These are phyloP conservation scores for Chlamydomonas eustigma DNA, from an alignment of 139 green algal genomes.

Conservation along the genomic window DNA sequence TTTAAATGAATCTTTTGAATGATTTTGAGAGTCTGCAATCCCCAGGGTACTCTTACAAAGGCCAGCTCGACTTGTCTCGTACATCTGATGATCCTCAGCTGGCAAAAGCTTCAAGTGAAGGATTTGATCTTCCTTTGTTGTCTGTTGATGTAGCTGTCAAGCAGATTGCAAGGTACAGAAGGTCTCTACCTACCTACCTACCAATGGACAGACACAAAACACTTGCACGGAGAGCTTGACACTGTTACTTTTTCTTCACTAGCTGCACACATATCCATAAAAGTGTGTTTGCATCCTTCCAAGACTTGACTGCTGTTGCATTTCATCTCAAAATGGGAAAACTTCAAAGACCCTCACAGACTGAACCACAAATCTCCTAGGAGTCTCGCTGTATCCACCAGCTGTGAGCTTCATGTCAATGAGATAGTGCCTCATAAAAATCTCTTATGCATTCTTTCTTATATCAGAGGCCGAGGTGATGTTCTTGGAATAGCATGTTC, in stretches of 20 bases:
- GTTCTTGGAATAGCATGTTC: constrained; percentile 44
- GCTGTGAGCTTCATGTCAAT: background rate
- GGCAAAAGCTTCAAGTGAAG: too few relatives aligned
- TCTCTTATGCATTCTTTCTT: background rate
- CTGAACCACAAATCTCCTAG: background rate
- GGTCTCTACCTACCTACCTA: background rate
- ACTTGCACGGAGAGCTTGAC: background rate
- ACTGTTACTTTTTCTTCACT: too few relatives aligned
- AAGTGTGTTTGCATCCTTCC: background rate
- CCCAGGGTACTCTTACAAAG: too few relatives aligned
- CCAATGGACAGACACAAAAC: background rate
- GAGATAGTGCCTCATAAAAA: background rate
- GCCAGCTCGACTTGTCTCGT: too few relatives aligned
- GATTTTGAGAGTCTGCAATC: too few relatives aligned
- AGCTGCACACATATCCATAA: too few relatives aligned
- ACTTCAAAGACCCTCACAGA: background rate
- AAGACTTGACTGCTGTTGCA: background rate
- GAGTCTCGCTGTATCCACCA: background rate
- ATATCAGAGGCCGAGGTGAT: constrained; percentile 54
- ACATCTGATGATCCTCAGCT: too few relatives aligned
- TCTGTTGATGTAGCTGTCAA: constrained; percentile 21
- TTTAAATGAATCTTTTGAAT: too few relatives aligned
- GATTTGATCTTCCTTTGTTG: constrained; percentile 19
- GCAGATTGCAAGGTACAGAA: constrained; percentile 22
- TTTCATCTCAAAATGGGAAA: background rate